Evolutionary conservation across 163 green algal genomes (phyloP).

Genomic region (Prototheca wickerhamii): DNA sequence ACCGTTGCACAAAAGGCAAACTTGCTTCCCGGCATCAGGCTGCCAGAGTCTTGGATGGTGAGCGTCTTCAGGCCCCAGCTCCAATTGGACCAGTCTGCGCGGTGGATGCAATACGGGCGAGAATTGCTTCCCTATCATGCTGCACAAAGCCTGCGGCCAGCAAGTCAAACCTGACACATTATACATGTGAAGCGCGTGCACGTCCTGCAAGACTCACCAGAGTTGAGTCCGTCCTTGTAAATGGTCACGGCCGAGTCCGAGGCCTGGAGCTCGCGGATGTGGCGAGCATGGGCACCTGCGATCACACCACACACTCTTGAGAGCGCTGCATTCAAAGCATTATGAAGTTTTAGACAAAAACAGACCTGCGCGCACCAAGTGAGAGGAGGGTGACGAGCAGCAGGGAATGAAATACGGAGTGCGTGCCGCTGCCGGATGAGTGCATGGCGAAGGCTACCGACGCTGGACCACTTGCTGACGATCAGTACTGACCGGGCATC

Average conservation of each 20-base stretch:
- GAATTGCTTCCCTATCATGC: background rate
- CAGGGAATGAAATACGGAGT: too few species aligned
- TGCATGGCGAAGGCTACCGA: too few species aligned
- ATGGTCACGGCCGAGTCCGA: background rate
- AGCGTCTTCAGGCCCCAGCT: constrained; percentile 1
- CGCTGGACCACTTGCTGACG: too few species aligned
- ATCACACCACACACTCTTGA: too few species aligned
- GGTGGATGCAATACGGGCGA: background rate
- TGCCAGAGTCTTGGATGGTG: background rate
- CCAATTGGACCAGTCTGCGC: constrained; percentile 2
- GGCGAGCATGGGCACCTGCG: background rate
- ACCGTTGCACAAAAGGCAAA: background rate
- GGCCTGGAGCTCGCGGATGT: background rate
- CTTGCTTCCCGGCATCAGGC: background rate
- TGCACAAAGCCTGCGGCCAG: background rate
- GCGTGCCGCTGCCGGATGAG: too few species aligned
- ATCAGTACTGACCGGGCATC: too few species aligned
- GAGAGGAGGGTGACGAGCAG: too few species aligned
- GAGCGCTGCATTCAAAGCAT: too few species aligned
- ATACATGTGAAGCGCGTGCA: too few species aligned
- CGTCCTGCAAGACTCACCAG: background rate
- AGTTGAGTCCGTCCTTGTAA: background rate
- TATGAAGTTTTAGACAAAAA: too few species aligned
- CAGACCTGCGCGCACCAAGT: too few species aligned
- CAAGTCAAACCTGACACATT: too few species aligned